Evolutionary conservation across 805 yeast species (phyloP).

Genomic region (Ogataea paradorogensis): DNA sequence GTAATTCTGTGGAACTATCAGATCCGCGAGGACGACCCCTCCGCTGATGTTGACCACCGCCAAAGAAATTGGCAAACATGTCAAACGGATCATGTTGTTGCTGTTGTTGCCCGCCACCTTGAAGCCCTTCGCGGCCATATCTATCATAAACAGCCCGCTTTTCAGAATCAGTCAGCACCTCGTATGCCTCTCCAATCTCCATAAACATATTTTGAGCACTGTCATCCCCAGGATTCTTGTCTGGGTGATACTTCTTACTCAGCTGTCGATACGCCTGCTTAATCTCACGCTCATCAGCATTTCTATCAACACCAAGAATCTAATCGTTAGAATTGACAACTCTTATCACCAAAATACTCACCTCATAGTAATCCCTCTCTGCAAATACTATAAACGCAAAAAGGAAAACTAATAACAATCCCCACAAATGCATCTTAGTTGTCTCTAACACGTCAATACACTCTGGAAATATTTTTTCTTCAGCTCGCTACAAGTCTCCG

Average conservation of each 20-base stretch:
- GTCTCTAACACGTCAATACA: constrained; percentile 14
- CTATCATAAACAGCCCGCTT: constrained; percentile 68
- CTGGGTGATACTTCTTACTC: constrained; percentile 90
- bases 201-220: constrained; percentile 84
- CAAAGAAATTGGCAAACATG: constrained; percentile 63
- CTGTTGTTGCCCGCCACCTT: constrained; percentile 48
- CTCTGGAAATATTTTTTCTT: constrained; percentile 6
- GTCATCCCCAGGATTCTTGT: constrained; percentile 81
- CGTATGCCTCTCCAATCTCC: constrained; percentile 92
- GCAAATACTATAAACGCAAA: constrained; percentile 26
- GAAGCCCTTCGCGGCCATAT: constrained; percentile 73
- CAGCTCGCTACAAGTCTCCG: neutral
- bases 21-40: constrained; percentile 53
- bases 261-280: constrained; percentile 80
- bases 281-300: constrained; percentile 77
- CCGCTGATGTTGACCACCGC: constrained; percentile 34
- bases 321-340: constrained; percentile 10
- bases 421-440: constrained; percentile 5
- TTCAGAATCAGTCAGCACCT: constrained; percentile 69
- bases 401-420: constrained; percentile 1
- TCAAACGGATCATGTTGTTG: constrained; percentile 42
- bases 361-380: constrained; percentile 40
- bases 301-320: constrained; percentile 64
- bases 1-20: constrained; percentile 54
- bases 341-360: constrained; percentile 4